A percentile compares a stretch with the other conserved stretches of the same genome.
Evolutionary conservation across 129 eudicot genomes (phyloP).

Genomic region (Flaveria ramosissima): DNA sequence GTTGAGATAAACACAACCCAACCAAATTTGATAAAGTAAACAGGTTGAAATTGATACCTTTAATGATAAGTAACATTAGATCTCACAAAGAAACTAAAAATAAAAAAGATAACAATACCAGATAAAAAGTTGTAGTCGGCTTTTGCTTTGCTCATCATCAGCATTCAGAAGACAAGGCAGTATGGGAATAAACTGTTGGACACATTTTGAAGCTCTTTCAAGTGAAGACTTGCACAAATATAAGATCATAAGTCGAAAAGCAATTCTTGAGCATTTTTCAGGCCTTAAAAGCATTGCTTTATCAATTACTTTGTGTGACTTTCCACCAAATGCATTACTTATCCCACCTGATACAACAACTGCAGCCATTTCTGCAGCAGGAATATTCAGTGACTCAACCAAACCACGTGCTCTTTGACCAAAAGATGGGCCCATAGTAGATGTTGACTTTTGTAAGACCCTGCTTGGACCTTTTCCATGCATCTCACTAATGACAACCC

Average conservation of each 20-base stretch:
- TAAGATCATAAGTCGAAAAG: constrained; percentile 64
- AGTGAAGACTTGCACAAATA: constrained; percentile 90
- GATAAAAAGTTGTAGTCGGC: constrained; percentile 83
- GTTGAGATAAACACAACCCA: neutral
- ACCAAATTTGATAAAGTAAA: neutral
- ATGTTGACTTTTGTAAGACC: constrained; percentile 60
- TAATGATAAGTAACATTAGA: neutral
- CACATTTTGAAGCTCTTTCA: constrained; percentile 84
- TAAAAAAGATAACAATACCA: constrained; percentile 54
- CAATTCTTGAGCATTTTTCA: constrained; percentile 87
- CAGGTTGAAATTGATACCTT: neutral
- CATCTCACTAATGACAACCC: constrained; percentile 73
- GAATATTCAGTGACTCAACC: constrained; percentile 95
- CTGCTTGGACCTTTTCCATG: constrained; percentile 92
- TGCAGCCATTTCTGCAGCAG: constrained; percentile 99
- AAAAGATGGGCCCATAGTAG: constrained; percentile 68
- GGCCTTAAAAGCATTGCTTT: constrained; percentile 93
- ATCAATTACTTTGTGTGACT: constrained; percentile 75
- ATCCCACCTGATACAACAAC: constrained; percentile 89
- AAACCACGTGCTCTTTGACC: constrained; percentile 98
- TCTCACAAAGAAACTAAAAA: constrained; percentile 18
- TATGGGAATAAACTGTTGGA: constrained; percentile 75
- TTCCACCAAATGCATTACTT: constrained; percentile 83
- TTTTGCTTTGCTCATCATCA: constrained; percentile 97
- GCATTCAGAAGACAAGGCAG: constrained; percentile 71